phyloP scores from a whole-genome alignment of 163 green algal species.

The Volvox carteri region DNA sequence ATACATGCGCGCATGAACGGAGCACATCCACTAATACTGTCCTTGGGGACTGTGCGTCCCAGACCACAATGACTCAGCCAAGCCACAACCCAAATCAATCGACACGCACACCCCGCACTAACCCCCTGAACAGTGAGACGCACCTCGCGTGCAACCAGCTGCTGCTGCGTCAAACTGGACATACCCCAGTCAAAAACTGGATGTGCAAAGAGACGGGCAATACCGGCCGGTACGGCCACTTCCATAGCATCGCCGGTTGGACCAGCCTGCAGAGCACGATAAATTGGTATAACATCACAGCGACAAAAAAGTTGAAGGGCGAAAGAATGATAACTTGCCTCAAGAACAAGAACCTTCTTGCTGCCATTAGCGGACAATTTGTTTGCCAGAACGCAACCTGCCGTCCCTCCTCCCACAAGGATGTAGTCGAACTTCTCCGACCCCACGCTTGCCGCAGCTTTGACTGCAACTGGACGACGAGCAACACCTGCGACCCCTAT shows the following conservation, averaged over 20 bases:
- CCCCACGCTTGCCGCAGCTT: neutral
- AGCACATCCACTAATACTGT: no score
- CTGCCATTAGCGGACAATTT: conserved; percentile 81
- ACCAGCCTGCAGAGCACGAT: conserved; percentile 57
- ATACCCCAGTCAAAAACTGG: conserved; percentile 90
- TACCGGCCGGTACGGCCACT: conserved; percentile 78
- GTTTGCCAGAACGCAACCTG: conserved; percentile 92
- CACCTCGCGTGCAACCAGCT: conserved; percentile 79
- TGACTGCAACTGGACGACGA: conserved; percentile 4
- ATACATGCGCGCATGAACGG: no score
- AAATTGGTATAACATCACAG: neutral
- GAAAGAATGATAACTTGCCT: conserved; percentile 66
- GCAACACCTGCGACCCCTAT: neutral
- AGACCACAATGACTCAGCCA: no score
- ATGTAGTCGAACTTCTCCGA: conserved; percentile 89
- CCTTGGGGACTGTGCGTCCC: no score
- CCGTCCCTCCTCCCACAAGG: conserved; percentile 90
- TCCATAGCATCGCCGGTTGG: conserved; percentile 59
- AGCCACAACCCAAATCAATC: no score
- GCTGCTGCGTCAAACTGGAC: conserved; percentile 76
- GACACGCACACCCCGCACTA: no score
- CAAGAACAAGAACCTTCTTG: conserved; percentile 90
- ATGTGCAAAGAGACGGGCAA: conserved; percentile 89
- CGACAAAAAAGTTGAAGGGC: neutral
- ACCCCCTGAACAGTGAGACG: no score